A percentile compares a stretch with the other conserved stretches of the same genome.
Evolutionary conservation across 1,284 basidiomycete genomes (phyloP).

Genomic region (Ustilago sp.): DNA sequence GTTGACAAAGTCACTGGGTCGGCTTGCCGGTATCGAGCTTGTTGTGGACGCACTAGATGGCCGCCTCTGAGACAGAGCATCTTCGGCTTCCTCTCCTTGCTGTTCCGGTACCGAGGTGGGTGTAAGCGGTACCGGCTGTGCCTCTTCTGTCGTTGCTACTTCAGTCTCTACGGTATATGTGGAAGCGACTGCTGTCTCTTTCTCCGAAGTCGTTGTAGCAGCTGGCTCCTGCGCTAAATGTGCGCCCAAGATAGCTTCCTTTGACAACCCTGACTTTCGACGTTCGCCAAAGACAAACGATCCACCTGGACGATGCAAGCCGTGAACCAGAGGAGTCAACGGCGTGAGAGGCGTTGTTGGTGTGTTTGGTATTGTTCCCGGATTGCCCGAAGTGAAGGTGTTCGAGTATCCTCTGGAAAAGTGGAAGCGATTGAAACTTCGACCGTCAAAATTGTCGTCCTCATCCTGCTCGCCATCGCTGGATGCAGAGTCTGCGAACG

Average conservation of each 20-base stretch:
- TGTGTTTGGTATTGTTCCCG: conserved; percentile 7
- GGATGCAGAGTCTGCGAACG: background rate
- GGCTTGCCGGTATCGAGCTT: conserved; percentile 9
- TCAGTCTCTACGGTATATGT: background rate
- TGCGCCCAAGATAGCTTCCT: background rate
- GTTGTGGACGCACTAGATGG: background rate
- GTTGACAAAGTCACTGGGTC: conserved; percentile 6
- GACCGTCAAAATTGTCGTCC: conserved; percentile 19
- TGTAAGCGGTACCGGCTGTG: background rate
- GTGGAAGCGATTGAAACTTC: background rate
- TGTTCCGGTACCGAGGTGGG: conserved; percentile 1
- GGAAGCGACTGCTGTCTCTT: background rate
- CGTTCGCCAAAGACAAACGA: background rate
- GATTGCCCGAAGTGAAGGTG: background rate
- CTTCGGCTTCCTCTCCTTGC: background rate
- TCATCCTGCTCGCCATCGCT: conserved; percentile 12
- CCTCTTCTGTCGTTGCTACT: background rate
- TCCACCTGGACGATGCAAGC: background rate
- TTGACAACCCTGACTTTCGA: conserved; percentile 4
- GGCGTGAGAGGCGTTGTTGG: conserved; percentile 17
- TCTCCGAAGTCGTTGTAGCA: background rate
- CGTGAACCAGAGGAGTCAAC: conserved; percentile 6
- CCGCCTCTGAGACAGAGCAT: background rate
- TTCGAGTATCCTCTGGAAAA: conserved; percentile 11
- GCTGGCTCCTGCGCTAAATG: background rate